Percentiles rank a stretch among this genome's conserved stretches.
Conservation (phyloP, 768 basidiomycete species). For the Kwoniella sp. region DNA sequence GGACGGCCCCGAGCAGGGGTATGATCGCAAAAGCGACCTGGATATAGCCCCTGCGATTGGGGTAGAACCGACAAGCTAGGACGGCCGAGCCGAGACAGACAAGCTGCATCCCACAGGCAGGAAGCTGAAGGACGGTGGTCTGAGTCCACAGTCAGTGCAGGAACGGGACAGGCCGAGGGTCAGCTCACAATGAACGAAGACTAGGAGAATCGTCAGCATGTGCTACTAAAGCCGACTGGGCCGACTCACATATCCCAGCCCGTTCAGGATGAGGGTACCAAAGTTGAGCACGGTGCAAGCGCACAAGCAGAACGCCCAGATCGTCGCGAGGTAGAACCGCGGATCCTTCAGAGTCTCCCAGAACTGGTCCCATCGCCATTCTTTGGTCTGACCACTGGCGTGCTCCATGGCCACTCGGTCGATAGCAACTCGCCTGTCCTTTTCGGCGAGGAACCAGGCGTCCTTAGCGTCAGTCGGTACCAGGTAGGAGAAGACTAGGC, state of each 20-base stretch:
- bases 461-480: slow-evolving; percentile 15
- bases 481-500: slow-evolving; percentile 19
- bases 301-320: slow-evolving; percentile 26
- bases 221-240: no score
- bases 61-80: slow-evolving; percentile 10
- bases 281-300: slow-evolving; percentile 25
- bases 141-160: no score
- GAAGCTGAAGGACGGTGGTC: slow-evolving; percentile 25
- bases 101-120: slow-evolving; percentile 20
- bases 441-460: slow-evolving; percentile 29
- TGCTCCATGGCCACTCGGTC: slow-evolving; percentile 31
- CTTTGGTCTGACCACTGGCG: slow-evolving; percentile 18
- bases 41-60: slow-evolving; percentile 20
- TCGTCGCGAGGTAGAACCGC: slow-evolving; percentile 17
- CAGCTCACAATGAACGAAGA: no score
- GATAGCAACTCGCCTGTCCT: slow-evolving; percentile 23
- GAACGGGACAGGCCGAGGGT: no score
- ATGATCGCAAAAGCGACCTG: slow-evolving; percentile 20
- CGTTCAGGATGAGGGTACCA: slow-evolving; percentile 28
- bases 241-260: slow-evolving; percentile 29
- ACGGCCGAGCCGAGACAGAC: slow-evolving; percentile 13
- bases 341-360: slow-evolving; percentile 26
- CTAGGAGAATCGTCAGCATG: no score
- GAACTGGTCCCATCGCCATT: slow-evolving; percentile 24
- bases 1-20: slow-evolving; percentile 23